These are phyloP conservation scores for Aspergillus persii DNA, from an alignment of 2,329 filamentous ascomycete species.

Conservation along the genomic window DNA sequence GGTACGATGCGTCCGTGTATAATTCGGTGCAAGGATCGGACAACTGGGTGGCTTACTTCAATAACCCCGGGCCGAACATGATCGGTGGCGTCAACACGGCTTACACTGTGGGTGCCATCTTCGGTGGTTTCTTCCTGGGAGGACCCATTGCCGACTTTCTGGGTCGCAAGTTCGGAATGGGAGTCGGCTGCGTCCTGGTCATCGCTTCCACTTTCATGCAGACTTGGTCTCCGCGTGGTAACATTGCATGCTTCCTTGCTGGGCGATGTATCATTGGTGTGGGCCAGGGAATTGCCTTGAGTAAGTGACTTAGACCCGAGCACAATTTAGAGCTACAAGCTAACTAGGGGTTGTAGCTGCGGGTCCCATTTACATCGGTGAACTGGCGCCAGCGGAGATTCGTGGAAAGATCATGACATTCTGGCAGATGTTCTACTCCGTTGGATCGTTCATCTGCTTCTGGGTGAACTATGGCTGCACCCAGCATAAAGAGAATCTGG, in stretches of 20 bases:
- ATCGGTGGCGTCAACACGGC: constrained; percentile 64
- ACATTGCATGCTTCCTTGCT: constrained; percentile 65
- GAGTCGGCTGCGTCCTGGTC: constrained; percentile 60
- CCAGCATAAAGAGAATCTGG: constrained; percentile 54
- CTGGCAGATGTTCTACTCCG: constrained; percentile 67
- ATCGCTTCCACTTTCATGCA: constrained; percentile 69
- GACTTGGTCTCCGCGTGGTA: constrained; percentile 59
- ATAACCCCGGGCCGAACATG: constrained; percentile 43
- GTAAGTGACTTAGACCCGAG: constrained; percentile 28
- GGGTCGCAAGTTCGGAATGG: constrained; percentile 66
- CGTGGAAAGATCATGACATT: constrained; percentile 67
- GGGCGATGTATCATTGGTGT: constrained; percentile 68
- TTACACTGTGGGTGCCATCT: constrained; percentile 69
- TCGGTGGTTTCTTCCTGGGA: constrained; percentile 67
- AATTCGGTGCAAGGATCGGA: constrained; percentile 68
- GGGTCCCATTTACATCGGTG: constrained; percentile 69
- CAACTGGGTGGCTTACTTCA: constrained; percentile 66
- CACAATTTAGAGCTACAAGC: neutral
- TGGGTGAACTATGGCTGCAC: constrained; percentile 65
- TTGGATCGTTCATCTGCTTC: constrained; percentile 65
- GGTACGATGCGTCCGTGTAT: constrained; percentile 72
- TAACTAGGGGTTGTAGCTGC: constrained; percentile 42
- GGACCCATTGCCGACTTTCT: constrained; percentile 62
- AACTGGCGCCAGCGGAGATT: constrained; percentile 63
- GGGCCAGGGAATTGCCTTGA: constrained; percentile 67